phyloP scores from a whole-genome alignment of 768 basidiomycete species.

The Hygrophorus pudorinus region DNA sequence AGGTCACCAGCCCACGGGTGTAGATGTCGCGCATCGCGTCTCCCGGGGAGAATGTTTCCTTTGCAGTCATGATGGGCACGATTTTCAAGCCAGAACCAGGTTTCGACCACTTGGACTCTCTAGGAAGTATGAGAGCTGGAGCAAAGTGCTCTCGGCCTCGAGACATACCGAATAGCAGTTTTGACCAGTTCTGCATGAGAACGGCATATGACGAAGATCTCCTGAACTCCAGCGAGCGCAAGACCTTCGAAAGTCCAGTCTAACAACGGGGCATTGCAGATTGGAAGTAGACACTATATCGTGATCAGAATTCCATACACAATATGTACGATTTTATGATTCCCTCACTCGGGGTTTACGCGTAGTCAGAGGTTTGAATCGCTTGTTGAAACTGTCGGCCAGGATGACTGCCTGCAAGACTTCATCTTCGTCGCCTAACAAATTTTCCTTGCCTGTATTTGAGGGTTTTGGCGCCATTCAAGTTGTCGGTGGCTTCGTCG shows the following conservation, averaged over 20 bases:
- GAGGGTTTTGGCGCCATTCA: constrained; percentile 60
- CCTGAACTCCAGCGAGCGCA: constrained; percentile 89
- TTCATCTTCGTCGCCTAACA: constrained; percentile 67
- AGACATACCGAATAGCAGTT: constrained; percentile 67
- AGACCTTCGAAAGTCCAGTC: constrained; percentile 97
- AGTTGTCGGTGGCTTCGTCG: not conserved
- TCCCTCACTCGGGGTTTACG: constrained; percentile 73
- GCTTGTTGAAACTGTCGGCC: constrained; percentile 92
- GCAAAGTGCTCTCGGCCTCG: constrained; percentile 2
- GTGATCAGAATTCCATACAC: constrained; percentile 10
- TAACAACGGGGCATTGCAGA: constrained; percentile 88
- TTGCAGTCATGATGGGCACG: constrained; percentile 75
- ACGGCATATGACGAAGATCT: constrained; percentile 91
- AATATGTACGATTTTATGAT: constrained; percentile 6
- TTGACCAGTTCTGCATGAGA: constrained; percentile 85
- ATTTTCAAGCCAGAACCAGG: constrained; percentile 74
- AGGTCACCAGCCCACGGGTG: constrained; percentile 80
- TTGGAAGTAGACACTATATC: constrained; percentile 81
- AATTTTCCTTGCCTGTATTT: constrained; percentile 45
- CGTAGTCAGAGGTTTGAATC: constrained; percentile 84
- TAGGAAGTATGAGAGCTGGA: constrained; percentile 17
- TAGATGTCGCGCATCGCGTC: constrained; percentile 94
- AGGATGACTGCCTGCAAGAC: constrained; percentile 91
- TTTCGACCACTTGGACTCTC: constrained; percentile 80
- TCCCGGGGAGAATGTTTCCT: constrained; percentile 80